These are phyloP conservation scores for Penicillium diatomitis DNA, from an alignment of 495 filamentous ascomycete genomes.

Conservation along the genomic window DNA sequence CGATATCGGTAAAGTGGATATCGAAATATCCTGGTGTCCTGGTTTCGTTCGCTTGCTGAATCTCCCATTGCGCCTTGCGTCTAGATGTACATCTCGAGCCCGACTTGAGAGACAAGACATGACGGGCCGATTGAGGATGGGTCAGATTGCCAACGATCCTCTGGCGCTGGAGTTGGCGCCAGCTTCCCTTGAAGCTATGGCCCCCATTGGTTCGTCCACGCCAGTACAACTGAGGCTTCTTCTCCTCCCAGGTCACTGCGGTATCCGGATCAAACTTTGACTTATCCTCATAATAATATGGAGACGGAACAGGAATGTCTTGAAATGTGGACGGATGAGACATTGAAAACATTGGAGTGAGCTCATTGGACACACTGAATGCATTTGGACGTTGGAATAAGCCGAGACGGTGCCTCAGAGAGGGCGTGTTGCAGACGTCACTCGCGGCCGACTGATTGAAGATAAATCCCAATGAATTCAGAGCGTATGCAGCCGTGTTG, in stretches of 20 bases:
- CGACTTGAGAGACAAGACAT: neutral
- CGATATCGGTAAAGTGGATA: conserved; percentile 4
- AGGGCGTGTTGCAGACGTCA: conserved; percentile 11
- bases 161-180: conserved; percentile 9
- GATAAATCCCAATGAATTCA: conserved; percentile 7
- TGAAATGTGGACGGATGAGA: conserved; percentile 8
- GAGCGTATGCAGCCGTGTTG: conserved; percentile 3
- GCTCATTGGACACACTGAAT: conserved; percentile 7
- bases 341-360: conserved; percentile 12
- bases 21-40: conserved; percentile 3
- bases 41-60: neutral
- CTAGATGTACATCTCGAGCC: neutral
- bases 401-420: conserved; percentile 9
- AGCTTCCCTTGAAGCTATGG: conserved; percentile 3
- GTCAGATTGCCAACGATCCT: conserved; percentile 8
- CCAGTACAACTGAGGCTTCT: conserved; percentile 30
- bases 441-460: conserved; percentile 8
- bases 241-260: conserved; percentile 6
- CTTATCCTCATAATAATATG: conserved; percentile 4
- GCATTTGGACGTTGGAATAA: conserved; percentile 7
- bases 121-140: conserved; percentile 1
- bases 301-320: conserved; percentile 9
- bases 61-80: conserved; percentile 1
- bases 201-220: conserved; percentile 36
- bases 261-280: neutral